Percentiles rank a stretch among this genome's conserved stretches.
Evolutionary conservation across 768 basidiomycete genomes (phyloP).

Genomic region (Pleurotus djamor): DNA sequence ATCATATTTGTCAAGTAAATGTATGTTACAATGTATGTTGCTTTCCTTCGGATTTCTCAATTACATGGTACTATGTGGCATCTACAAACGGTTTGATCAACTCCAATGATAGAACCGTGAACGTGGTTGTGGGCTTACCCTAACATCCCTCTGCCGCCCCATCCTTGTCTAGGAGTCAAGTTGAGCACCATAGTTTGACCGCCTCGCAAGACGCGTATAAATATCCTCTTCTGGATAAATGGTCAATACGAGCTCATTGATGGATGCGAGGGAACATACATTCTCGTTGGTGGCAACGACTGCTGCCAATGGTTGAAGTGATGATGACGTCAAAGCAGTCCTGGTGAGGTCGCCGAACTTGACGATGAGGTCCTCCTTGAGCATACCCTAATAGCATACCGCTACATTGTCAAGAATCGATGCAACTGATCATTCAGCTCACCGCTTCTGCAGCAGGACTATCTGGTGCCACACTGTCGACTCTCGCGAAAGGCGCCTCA

Average conservation of each 20-base stretch:
- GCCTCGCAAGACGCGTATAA: constrained; percentile 60
- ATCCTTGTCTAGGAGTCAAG: constrained; percentile 71
- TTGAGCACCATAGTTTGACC: constrained; percentile 43
- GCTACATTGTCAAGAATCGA: background rate
- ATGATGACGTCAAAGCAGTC: constrained; percentile 45
- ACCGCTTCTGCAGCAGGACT: constrained; percentile 88
- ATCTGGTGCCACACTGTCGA: constrained; percentile 75
- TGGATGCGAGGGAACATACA: constrained; percentile 30
- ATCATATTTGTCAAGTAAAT: background rate
- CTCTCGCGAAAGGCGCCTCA: constrained; percentile 66
- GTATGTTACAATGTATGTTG: constrained; percentile 6
- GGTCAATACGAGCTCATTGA: background rate
- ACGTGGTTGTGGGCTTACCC: constrained; percentile 50
- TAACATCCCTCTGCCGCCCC: constrained; percentile 86
- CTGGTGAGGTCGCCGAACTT: constrained; percentile 68
- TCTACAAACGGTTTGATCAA: constrained; percentile 23
- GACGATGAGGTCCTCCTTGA: constrained; percentile 67
- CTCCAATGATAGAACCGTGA: constrained; percentile 4
- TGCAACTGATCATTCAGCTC: constrained; percentile 5
- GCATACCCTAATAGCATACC: constrained; percentile 50
- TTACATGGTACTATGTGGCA: constrained; percentile 63
- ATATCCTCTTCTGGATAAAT: constrained; percentile 41
- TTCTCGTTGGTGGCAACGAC: constrained; percentile 80
- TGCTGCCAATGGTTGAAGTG: constrained; percentile 67
- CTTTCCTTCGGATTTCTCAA: constrained; percentile 4